A percentile compares a stretch with the other conserved stretches of the same genome.
phyloP scores from a whole-genome alignment of 164 flowering plant species.

The Brasenia schreberi region DNA sequence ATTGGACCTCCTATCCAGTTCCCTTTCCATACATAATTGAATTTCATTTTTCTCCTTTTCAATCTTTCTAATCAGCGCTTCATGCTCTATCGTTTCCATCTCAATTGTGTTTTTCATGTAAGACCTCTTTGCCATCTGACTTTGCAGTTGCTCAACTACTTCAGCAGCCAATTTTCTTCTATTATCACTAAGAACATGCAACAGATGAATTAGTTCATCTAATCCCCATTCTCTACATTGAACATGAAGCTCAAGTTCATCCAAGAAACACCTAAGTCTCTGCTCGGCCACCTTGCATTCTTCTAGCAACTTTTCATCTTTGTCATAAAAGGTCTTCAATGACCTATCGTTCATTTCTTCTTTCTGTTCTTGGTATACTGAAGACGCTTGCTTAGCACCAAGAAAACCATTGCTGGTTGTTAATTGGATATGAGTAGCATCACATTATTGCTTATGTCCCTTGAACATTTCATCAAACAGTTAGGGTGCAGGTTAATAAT shows the following conservation, averaged over 20 bases:
- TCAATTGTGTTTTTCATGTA: conserved; percentile 40
- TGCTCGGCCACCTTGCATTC: conserved; percentile 56
- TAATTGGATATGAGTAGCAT: neutral
- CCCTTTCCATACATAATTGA: conserved; percentile 61
- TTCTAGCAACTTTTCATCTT: conserved; percentile 33
- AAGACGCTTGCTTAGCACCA: neutral
- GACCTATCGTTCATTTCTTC: neutral
- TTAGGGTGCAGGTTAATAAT: too few relatives aligned
- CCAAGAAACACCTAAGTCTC: conserved; percentile 37
- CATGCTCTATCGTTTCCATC: conserved; percentile 31
- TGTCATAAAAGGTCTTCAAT: conserved; percentile 8
- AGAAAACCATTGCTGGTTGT: neutral
- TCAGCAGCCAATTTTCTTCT: conserved; percentile 54
- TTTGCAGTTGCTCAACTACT: conserved; percentile 40
- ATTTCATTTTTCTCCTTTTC: conserved; percentile 76
- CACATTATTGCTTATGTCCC: neutral
- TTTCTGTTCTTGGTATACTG: neutral
- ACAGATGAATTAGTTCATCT: conserved; percentile 31
- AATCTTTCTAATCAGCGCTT: conserved; percentile 30
- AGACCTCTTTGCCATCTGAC: conserved; percentile 46
- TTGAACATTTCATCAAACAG: too few relatives aligned
- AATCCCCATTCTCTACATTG: neutral
- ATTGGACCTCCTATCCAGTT: conserved; percentile 75
- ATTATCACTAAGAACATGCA: conserved; percentile 42
- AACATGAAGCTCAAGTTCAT: conserved; percentile 42